A percentile compares a stretch with the other conserved stretches of the same genome.
phyloP scores from a whole-genome alignment of 106 monocot species.

The Dendrobium nobile region DNA sequence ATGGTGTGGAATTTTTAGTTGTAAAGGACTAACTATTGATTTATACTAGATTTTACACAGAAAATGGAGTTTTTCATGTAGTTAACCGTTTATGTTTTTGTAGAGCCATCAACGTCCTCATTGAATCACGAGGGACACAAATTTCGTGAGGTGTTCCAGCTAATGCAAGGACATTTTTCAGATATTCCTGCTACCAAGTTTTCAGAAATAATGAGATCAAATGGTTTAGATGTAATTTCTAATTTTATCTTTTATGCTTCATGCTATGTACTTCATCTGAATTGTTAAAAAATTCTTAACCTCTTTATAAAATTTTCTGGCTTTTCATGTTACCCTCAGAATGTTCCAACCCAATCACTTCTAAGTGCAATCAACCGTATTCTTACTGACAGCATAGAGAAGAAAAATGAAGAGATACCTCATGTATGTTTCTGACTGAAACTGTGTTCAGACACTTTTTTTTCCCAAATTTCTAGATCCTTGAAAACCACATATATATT shows the following conservation, averaged over 20 bases:
- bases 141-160: constrained; percentile 67
- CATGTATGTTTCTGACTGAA: constrained; percentile 56
- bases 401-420: constrained; percentile 88
- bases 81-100: not conserved
- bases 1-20: not conserved
- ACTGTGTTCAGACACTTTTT: not conserved
- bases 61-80: not conserved
- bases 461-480: not conserved
- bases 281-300: not conserved
- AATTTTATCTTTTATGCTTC: constrained; percentile 2
- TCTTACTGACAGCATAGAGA: constrained; percentile 83
- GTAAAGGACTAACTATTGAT: not conserved
- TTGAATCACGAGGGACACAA: constrained; percentile 42
- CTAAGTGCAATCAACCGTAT: constrained; percentile 65
- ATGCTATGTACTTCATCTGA: not conserved
- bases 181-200: constrained; percentile 70
- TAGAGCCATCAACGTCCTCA: not conserved
- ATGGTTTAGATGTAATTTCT: constrained; percentile 73
- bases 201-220: constrained; percentile 79
- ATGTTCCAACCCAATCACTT: constrained; percentile 79
- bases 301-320: not conserved
- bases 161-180: constrained; percentile 58
- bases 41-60: not conserved
- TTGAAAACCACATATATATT: not conserved
- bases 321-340: constrained; percentile 32